Evolutionary conservation across 2,329 filamentous ascomycete genomes (phyloP), one percentile per base, ranked within the genome.

Genomic region (Cladosporium sp.): DNA sequence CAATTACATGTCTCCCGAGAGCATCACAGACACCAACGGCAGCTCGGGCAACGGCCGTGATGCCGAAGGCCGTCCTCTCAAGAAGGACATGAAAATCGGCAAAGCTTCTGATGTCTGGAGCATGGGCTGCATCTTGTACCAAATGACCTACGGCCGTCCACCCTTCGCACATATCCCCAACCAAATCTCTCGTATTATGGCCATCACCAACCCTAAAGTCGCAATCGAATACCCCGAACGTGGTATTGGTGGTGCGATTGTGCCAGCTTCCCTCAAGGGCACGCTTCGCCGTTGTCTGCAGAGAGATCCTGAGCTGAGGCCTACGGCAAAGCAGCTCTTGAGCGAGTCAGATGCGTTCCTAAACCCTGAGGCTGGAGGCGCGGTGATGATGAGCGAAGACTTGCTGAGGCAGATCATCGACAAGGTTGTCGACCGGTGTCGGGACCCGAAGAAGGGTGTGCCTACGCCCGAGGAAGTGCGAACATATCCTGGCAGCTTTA

Each of bases 1-100:
- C 3, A 99, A 96, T 78, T 99, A 97, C 82, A 99, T 99, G 95
- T 96, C 92, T 1, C 95, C 95, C 0, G 95, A 99, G 79, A 93
- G 91, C 2, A 85, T 99, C 58, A 88, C 96, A 76, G 95, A 98
- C 78, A 91, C 89, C 29, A 96, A 96, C 71, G 89, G 88, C 29
- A 31, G 37, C 40, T 72, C 75, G 31, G 72, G 66, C 72, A 80
- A 65, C 69, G 80, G 76, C 76, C 78, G 79, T 55, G 73, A 81
- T 52, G 78, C 78, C 72, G 56, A 65, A 35, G 80, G 73, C 67
- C 80, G 77, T 59, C 77, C 80, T 62, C 79, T 80, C 26, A 84
- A 87, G 16, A 96, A 93, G 77, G 84, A 97, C 67, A 95, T 97
- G 89, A 97, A 97, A 77, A 84, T 99, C 7, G 96, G 95, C 67